Conservation (phyloP, 352 stramenopile genomes). For the Globisporangium mamillatum region DNA sequence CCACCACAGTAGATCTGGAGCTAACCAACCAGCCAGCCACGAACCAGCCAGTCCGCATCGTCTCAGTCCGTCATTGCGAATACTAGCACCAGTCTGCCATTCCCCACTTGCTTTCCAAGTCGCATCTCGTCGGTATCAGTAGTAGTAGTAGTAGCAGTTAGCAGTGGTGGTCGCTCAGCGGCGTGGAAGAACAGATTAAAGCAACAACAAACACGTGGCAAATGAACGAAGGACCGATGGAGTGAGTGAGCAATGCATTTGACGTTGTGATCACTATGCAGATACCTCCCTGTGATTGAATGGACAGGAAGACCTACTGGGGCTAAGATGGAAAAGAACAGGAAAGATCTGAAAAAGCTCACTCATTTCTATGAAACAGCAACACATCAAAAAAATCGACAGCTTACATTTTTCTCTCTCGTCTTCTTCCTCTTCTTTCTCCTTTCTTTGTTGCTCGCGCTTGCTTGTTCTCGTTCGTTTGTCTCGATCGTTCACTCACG, state of each 20-base stretch:
- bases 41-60: neutral
- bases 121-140: neutral
- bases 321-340: neutral
- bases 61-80: neutral
- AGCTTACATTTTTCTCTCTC: constrained; percentile 19
- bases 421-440: neutral
- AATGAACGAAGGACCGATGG: neutral
- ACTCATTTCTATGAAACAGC: constrained; percentile 8
- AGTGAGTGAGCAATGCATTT: neutral
- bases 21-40: neutral
- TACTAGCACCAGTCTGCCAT: neutral
- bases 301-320: neutral
- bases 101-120: neutral
- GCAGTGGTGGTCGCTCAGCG: neutral
- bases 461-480: neutral
- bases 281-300: neutral
- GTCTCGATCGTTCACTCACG: constrained; percentile 12
- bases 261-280: neutral
- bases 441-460: constrained; percentile 3
- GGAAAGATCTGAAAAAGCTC: neutral
- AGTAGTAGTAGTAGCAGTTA: neutral
- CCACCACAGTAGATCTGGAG: constrained; percentile 4
- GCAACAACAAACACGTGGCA: neutral
- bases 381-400: constrained; percentile 17
- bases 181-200: neutral